Base-by-base conservation (phyloP, 1,284 basidiomycete species). In the Ustanciosporium gigantosporum region DNA sequence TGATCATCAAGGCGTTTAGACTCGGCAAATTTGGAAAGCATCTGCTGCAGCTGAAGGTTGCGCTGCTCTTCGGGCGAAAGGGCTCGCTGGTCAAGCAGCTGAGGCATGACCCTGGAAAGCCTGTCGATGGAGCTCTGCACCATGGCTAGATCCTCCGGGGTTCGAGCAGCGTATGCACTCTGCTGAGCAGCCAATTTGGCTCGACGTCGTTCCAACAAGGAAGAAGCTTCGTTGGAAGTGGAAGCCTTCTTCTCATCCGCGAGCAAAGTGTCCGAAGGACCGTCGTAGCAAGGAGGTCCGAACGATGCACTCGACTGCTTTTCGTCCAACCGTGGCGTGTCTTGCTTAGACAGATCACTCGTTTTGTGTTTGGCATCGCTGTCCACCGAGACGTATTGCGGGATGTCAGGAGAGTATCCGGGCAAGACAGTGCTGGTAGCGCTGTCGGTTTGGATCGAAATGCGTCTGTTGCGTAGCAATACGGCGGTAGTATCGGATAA, bases 101-200 rank as follows among this genome's bases (percentile, higher is more conserved):
- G 68, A 29, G 68, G 68, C 41, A 68, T 58, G 36, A 59, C 65
- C 20, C 37, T 42, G 15, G 62, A 60, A 11, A 70, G 42, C n/a
- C 52, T 49, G 13, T 67, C 66, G 42, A 68, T 70, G 25, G 65
- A 59, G 36, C 41, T 55, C 35, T 68, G 50, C 20, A 68, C 50
- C 43, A 70, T 36, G n/a, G 41, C 47, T 7, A 70, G 56, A 20
- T 70, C 68, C 32, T 68, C 44, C 29, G 51, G 55, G 3, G 67
- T 52, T 19, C 67, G 50, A 8, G 68, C 66, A 4, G 46, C 46
- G 27, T 70, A 59, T 22, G 49, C 57, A 40, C 59, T 56, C 31
- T 62, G 47, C 52, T 56, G 51, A 8, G 59, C 59, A 1, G 59
- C 52, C 9, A 62, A n/a, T 41, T 56, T 62, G 47, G 59, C 48